Evolutionary conservation across 2,329 filamentous ascomycete genomes (phyloP), one percentile per base, ranked within the genome.

Genomic region (Amesomyces nigricolor): DNA sequence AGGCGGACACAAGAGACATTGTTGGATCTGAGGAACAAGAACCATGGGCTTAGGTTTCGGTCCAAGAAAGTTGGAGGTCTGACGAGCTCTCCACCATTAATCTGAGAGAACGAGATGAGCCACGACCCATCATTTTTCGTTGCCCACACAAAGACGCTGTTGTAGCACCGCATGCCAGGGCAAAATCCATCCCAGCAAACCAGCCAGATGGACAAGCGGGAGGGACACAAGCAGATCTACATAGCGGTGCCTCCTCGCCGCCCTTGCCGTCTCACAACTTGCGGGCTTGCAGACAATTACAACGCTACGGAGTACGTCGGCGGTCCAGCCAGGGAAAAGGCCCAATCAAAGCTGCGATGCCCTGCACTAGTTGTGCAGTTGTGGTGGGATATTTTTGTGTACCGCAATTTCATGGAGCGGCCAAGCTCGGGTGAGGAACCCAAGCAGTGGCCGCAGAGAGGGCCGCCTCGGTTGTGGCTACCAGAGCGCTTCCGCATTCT

Each of bases 401-500:
- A 47, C 16, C 49, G 56, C 51, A 56, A 62, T 56, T 47, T 59
- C 50, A 19, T 32, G 46, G 53, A 10, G 44, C 16, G 32, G 44
- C 53, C 55, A 37, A 39, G 32, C 52, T 43, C 35, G 40, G 19
- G 35, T 16, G 35, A 48, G 35, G 30, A 45, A 58, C 52, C 56
- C 51, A 14, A 39, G 17, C 6, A 53, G 52, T 56, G 53, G 49
- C 58, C 17, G 47, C 40, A 40, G 19, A 51, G 37, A 51, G 38
- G 59, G 54, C 52, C 55, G 42, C 26, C 35, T 52, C 53, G 50
- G 52, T 42, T 59, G 42, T 53, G 39, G 47, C 54, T 57, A 57
- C 48, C 50, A 46, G 46, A 50, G 58, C 60, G 58, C 61, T 57
- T 61, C 51, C 56, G 44, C 60, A 61, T 53, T 32, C 39, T 26